Conservation (phyloP, 768 basidiomycete genomes). For the Lactarius trivialis region DNA sequence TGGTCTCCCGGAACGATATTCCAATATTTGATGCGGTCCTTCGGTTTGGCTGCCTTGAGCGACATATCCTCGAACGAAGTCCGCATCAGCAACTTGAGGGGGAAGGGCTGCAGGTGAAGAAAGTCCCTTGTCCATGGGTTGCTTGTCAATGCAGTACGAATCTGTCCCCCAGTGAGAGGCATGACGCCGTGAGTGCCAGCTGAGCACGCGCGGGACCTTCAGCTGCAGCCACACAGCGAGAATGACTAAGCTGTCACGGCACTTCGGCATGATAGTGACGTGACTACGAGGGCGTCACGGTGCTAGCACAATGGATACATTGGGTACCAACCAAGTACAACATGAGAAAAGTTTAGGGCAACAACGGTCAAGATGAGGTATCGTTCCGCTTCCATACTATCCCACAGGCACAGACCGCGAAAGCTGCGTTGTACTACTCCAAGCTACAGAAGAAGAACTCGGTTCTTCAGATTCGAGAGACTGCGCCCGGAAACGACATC, state of each 20-base stretch:
- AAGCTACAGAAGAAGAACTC: conserved; percentile 44
- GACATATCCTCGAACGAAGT: conserved; percentile 36
- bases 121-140: conserved; percentile 57
- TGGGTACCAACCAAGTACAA: conserved; percentile 22
- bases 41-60: conserved; percentile 50
- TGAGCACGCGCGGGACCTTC: no score
- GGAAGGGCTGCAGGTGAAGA: conserved; percentile 56
- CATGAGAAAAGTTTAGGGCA: conserved; percentile 13
- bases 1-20: conserved; percentile 83
- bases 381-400: conserved; percentile 12
- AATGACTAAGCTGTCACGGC: conserved; percentile 13
- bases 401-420: conserved; percentile 17
- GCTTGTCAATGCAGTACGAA: conserved; percentile 18
- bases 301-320: conserved; percentile 14
- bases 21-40: conserved; percentile 78
- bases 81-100: conserved; percentile 46
- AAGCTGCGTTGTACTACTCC: conserved; percentile 29
- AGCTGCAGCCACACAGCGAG: not conserved
- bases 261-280: not conserved
- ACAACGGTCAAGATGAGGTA: conserved; percentile 12
- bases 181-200: conserved; percentile 4
- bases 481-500: conserved; percentile 32
- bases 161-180: conserved; percentile 19
- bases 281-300: not conserved
- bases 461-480: conserved; percentile 80